phyloP scores from a whole-genome alignment of 208 protist species.

The Trypanosoma caninum region DNA sequence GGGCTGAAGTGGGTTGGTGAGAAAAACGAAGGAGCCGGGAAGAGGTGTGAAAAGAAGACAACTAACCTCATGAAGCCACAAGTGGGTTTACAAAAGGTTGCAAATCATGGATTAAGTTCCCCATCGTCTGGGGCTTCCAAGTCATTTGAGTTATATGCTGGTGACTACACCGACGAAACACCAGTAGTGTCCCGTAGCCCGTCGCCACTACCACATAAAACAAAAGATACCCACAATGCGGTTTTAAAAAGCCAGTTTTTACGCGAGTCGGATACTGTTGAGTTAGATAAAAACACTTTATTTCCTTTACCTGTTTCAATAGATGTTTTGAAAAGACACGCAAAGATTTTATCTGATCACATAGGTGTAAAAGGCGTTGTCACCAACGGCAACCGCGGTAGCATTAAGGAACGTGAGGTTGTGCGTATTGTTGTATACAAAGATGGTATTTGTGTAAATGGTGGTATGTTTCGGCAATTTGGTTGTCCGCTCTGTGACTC shows the following conservation, averaged over 20 bases:
- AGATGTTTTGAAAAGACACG: slow-evolving; percentile 58
- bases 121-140: not conserved
- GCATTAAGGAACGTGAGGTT: slow-evolving; percentile 72
- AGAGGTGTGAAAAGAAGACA: not conserved
- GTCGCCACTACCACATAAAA: not conserved
- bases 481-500: slow-evolving; percentile 84
- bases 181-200: slow-evolving; percentile 11
- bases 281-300: no score
- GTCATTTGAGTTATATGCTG: slow-evolving; percentile 45
- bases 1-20: slow-evolving; percentile 37
- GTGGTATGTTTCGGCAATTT: slow-evolving; percentile 84
- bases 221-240: no score
- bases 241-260: no score
- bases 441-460: slow-evolving; percentile 90
- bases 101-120: not conserved
- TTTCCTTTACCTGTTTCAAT: slow-evolving; percentile 40
- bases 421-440: slow-evolving; percentile 80
- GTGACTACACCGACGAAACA: slow-evolving; percentile 23
- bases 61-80: no score
- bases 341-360: slow-evolving; percentile 82
- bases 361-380: slow-evolving; percentile 74
- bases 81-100: not conserved
- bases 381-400: slow-evolving; percentile 47
- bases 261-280: no score
- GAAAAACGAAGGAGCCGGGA: not conserved